A percentile compares a stretch with the other conserved stretches of the same genome.
Evolutionary conservation across 805 yeast genomes (phyloP).

Genomic region (Saccharomycopsis sp.): DNA sequence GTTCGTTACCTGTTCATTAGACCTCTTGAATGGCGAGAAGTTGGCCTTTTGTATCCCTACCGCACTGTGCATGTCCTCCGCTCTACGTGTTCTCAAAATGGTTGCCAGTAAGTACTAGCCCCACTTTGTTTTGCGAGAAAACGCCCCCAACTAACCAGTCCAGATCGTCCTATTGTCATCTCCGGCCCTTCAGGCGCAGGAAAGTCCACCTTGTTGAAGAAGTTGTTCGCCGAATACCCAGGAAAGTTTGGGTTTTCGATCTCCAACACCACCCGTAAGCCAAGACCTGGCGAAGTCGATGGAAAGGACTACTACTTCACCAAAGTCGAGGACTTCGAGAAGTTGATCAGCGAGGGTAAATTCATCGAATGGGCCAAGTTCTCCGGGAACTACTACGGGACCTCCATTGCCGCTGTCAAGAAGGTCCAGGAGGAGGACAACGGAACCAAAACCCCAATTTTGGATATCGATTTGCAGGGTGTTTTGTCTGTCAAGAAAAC

Average conservation of each 20-base stretch:
- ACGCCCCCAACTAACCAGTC: not conserved
- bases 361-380: conserved; percentile 98
- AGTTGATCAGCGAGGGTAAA: conserved; percentile 61
- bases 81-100: not conserved
- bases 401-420: conserved; percentile 79
- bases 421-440: conserved; percentile 50
- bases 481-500: conserved; percentile 86
- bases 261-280: conserved; percentile 85
- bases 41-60: not conserved
- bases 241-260: conserved; percentile 88
- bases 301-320: conserved; percentile 88
- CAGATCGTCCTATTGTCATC: conserved; percentile 82
- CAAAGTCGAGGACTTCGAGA: conserved; percentile 72
- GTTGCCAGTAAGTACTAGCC: not conserved
- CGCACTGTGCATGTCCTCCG: not conserved
- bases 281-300: conserved; percentile 85
- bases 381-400: conserved; percentile 96
- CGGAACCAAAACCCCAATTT: conserved; percentile 70
- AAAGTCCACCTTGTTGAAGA: conserved; percentile 87
- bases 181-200: conserved; percentile 98
- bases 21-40: not conserved
- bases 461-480: conserved; percentile 99
- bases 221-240: conserved; percentile 85
- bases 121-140: not conserved
- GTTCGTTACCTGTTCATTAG: not conserved